Percentiles rank a stretch among this genome's conserved stretches.
Conservation (phyloP, 331 rosid genomes). For the Phaseolus coccineus region DNA sequence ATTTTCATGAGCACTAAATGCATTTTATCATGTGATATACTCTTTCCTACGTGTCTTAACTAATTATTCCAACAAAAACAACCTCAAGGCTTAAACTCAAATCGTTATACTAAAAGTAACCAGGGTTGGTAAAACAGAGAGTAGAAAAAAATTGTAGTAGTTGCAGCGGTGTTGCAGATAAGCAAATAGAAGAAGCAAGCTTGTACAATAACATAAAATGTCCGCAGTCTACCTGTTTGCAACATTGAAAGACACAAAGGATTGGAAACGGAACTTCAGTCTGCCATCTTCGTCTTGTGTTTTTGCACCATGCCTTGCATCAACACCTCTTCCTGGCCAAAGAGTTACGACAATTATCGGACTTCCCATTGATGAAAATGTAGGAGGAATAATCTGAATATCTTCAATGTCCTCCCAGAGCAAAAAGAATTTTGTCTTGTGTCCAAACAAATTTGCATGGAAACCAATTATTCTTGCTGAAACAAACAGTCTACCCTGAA, state of each 20-base stretch:
- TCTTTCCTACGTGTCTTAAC: neutral
- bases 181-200: slow-evolving; percentile 28
- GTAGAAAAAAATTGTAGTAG: neutral
- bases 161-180: slow-evolving; percentile 20
- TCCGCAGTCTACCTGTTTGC: slow-evolving; percentile 74
- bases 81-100: slow-evolving; percentile 14
- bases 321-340: slow-evolving; percentile 84
- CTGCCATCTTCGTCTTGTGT: slow-evolving; percentile 88
- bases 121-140: neutral
- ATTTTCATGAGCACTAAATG: neutral
- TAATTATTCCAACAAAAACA: neutral
- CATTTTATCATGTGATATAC: neutral
- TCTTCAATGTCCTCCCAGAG: slow-evolving; percentile 99
- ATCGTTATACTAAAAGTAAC: neutral
- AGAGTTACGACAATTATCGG: slow-evolving; percentile 83
- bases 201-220: slow-evolving; percentile 31
- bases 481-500: slow-evolving; percentile 91
- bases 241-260: slow-evolving; percentile 90
- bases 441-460: slow-evolving; percentile 92
- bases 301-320: slow-evolving; percentile 94
- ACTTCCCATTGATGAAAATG: slow-evolving; percentile 95
- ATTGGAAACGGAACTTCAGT: slow-evolving; percentile 91
- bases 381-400: slow-evolving; percentile 74
- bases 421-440: slow-evolving; percentile 87
- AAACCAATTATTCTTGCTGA: slow-evolving; percentile 95